Percentiles rank a stretch among this genome's conserved stretches.
phyloP scores from a whole-genome alignment of 2,329 filamentous ascomycete species.

The Cercospora sojina region DNA sequence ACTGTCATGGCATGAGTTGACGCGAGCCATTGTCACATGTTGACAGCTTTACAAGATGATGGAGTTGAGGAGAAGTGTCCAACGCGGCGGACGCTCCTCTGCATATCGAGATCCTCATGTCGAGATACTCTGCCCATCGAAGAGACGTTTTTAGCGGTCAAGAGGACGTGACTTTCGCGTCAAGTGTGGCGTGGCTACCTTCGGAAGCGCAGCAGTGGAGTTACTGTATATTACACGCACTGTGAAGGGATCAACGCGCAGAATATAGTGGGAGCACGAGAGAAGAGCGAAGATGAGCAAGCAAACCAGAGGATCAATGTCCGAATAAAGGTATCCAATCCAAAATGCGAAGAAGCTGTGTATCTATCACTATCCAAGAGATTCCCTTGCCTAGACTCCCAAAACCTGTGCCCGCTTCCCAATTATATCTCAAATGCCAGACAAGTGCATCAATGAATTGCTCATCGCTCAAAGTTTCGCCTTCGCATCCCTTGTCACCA shows the following conservation, averaged over 20 bases:
- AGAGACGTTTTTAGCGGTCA: neutral
- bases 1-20: neutral
- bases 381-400: neutral
- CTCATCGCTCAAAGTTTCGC: constrained; percentile 27
- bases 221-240: neutral
- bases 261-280: neutral
- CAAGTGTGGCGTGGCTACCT: neutral
- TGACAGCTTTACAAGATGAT: neutral
- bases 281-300: neutral
- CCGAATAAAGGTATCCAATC: neutral
- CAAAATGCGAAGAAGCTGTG: neutral
- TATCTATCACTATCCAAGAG: neutral
- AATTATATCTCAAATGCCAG: neutral
- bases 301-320: no score
- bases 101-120: neutral
- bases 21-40: neutral
- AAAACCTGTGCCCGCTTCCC: neutral
- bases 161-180: neutral
- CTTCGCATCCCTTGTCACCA: constrained; percentile 63
- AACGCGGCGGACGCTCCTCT: neutral
- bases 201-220: neutral
- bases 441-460: neutral
- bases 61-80: neutral
- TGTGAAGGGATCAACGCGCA: neutral
- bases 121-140: neutral